Percentiles rank a stretch among this genome's conserved stretches.
Conservation (phyloP, 768 basidiomycete species). For the Xerocomus spinulosus region DNA sequence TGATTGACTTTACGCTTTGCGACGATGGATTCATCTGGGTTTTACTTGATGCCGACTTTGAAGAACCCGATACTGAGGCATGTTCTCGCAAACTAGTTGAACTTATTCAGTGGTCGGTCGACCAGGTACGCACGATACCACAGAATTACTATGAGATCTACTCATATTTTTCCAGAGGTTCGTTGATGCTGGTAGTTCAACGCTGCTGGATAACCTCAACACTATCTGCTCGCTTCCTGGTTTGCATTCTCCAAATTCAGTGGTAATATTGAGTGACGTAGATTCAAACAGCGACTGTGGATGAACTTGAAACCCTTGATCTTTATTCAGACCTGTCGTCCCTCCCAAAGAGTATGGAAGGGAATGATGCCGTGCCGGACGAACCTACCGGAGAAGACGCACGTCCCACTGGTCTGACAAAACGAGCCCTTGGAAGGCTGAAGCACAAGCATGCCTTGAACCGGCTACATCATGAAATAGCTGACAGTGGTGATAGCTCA, state of each 20-base stretch:
- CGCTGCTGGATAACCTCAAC: conserved; percentile 45
- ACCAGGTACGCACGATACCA: conserved; percentile 33
- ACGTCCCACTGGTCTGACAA: conserved; percentile 31
- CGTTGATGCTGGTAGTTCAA: conserved; percentile 14
- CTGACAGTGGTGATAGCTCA: conserved; percentile 1
- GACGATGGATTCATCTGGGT: conserved; percentile 41
- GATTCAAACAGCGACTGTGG: conserved; percentile 39
- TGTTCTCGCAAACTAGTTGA: conserved; percentile 24
- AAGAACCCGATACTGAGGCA: conserved; percentile 10
- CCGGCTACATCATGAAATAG: conserved; percentile 15
- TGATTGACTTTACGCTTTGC: conserved; percentile 52
- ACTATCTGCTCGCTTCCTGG: conserved; percentile 43
- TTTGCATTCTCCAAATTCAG: conserved; percentile 22
- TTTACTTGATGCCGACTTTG: conserved; percentile 46
- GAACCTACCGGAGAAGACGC: conserved; percentile 5
- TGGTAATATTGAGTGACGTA: not conserved
- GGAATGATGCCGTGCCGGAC: conserved; percentile 18
- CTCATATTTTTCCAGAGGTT: conserved; percentile 18
- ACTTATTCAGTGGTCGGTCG: conserved; percentile 33
- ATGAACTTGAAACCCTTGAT: conserved; percentile 51
- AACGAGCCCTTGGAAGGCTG: conserved; percentile 44
- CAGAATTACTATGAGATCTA: not conserved
- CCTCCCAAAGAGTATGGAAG: conserved; percentile 57
- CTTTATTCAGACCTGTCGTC: conserved; percentile 54
- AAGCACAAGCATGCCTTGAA: conserved; percentile 48